Percentiles rank a stretch among this genome's conserved stretches.
These are phyloP conservation scores for Cladochytrium replicatum DNA, from an alignment of 192 early-diverging fungal genomes.

Conservation along the genomic window DNA sequence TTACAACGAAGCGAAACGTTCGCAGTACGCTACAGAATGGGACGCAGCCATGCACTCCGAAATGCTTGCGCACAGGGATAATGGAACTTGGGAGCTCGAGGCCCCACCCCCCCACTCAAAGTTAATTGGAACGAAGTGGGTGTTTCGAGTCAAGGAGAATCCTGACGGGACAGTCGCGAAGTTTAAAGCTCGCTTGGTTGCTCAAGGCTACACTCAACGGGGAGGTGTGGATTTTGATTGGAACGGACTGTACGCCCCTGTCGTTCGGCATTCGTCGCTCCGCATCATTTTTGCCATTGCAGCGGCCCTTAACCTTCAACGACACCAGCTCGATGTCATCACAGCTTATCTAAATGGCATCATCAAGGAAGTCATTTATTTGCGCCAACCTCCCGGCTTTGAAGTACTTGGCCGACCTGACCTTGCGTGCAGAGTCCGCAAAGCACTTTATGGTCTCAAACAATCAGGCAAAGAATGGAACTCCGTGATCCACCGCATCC, in stretches of 20 bases:
- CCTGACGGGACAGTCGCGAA: constrained; percentile 11
- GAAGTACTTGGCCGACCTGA: not conserved
- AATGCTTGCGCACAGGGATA: too few relatives aligned
- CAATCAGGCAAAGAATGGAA: constrained; percentile 16
- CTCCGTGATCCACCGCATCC: not conserved
- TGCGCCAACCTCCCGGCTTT: constrained; percentile 20
- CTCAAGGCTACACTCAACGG: constrained; percentile 23
- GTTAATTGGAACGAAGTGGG: constrained; percentile 18
- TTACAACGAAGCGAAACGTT: too few relatives aligned
- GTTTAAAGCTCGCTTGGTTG: constrained; percentile 24
- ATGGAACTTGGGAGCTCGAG: too few relatives aligned
- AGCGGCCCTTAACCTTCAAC: not conserved
- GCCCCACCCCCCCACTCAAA: too few relatives aligned
- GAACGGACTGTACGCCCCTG: constrained; percentile 29
- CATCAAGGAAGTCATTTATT: constrained; percentile 17
- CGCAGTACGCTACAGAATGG: too few relatives aligned
- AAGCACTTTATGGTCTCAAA: constrained; percentile 17
- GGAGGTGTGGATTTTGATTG: constrained; percentile 26
- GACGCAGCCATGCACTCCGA: too few relatives aligned
- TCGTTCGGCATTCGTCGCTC: constrained; percentile 14
- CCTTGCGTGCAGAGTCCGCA: not conserved
- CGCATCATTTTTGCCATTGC: constrained; percentile 11
- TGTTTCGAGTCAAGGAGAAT: constrained; percentile 16
- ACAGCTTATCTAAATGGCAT: constrained; percentile 24
- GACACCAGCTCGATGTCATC: constrained; percentile 23